Base-by-base conservation (phyloP, 352 stramenopile species). In the Phytopythium aichiense region DNA sequence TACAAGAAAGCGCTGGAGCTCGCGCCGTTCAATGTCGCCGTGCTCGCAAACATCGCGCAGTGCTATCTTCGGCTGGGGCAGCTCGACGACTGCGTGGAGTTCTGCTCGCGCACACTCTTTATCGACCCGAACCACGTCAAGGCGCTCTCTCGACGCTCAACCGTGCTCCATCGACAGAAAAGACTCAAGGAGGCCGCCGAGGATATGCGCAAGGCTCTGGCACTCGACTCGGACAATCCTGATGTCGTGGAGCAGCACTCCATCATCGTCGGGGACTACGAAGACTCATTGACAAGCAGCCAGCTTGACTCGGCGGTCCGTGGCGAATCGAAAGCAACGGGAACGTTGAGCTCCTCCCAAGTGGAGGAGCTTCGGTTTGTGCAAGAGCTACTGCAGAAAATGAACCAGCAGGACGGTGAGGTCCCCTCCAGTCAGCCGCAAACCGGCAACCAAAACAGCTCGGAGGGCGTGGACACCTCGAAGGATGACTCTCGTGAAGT, bases 11-110 rank as follows among this genome's bases (percentile, higher is more conserved):
- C 82, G 25, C 66, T 94, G 12, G 60, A 73, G 11, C 61, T 75
- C n/a, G 69, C 71, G 2, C 79, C 82, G 4, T 91, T 88, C 56
- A 82, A 77, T 38, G 72, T 81, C 20, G 71, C 77, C 0, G 71
- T 90, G 33, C 69, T 94, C 18, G 78, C 83, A 5, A 94, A 94
- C 50, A 73, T 91, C n/a, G 76, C 85, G 13, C 83, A 91, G 61
- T 71, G 68, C 51, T 85, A 80, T 40, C 50, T 94, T 43, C 70
- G 83, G 1, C 61, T 83, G 0, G 72, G 84, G 13, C 28, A 60
- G 11, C 48, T 81, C 11, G 79, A 90, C 18, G 79, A 91, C 40
- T 83, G 74, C 20, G 45, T 89, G 46, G 84, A 94, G 62, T 92
- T 92, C 61, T 86, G 75, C 42, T 79, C 74, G 1, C 81, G 84